Percentiles rank a stretch among this genome's conserved stretches.
phyloP scores from a whole-genome alignment of 345 rosid species.

The Corymbia maculata region DNA sequence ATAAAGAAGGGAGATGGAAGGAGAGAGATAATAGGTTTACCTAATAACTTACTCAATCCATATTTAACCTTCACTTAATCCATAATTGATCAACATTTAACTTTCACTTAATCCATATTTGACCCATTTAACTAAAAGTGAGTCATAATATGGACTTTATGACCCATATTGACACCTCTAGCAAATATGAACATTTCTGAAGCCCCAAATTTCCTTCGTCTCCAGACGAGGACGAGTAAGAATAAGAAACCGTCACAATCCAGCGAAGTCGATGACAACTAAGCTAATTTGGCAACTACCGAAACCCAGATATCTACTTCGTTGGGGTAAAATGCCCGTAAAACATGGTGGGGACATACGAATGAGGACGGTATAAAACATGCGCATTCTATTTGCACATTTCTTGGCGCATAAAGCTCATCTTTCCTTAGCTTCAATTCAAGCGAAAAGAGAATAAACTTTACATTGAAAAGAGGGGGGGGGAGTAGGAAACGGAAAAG shows the following conservation, averaged over 20 bases:
- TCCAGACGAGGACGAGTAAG: not conserved
- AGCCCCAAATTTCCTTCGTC: not conserved
- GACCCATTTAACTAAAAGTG: too few relatives aligned
- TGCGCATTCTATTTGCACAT: not conserved
- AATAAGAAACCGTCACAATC: not conserved
- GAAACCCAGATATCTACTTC: not conserved
- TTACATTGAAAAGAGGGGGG: not conserved
- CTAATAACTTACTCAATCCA: too few relatives aligned
- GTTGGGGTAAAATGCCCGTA: not conserved
- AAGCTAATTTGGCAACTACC: not conserved
- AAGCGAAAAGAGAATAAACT: not conserved
- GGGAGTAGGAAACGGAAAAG: not conserved
- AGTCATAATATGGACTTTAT: too few relatives aligned
- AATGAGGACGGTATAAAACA: not conserved
- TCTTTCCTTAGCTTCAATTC: not conserved
- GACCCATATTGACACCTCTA: too few relatives aligned
- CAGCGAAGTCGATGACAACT: not conserved
- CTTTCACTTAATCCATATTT: too few relatives aligned
- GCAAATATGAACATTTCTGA: not conserved
- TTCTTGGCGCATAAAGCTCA: not conserved
- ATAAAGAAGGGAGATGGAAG: too few relatives aligned
- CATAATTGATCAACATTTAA: too few relatives aligned
- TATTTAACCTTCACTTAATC: too few relatives aligned
- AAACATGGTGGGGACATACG: not conserved
- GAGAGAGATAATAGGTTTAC: too few relatives aligned